Evolutionary conservation across 2,329 filamentous ascomycete species (phyloP).

Genomic region (Seiridium unicorne): DNA sequence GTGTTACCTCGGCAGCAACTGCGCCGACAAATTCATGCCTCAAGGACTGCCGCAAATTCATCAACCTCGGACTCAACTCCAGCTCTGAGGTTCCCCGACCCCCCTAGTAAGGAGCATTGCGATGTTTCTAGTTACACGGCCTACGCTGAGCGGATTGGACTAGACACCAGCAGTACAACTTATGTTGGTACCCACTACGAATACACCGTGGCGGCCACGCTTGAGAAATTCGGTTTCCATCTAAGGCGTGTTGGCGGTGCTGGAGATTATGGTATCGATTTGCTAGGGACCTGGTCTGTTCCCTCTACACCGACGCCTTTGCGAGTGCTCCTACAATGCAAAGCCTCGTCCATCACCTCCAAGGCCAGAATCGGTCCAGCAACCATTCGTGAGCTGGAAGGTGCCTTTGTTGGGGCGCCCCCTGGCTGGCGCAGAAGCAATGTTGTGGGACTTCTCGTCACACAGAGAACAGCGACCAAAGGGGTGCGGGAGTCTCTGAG

Average conservation of each 20-base stretch:
- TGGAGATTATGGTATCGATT: slow-evolving; percentile 71
- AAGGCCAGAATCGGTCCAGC: slow-evolving; percentile 45
- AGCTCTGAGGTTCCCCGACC: slow-evolving; percentile 41
- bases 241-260: slow-evolving; percentile 64
- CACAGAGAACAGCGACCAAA: slow-evolving; percentile 69
- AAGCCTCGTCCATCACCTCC: slow-evolving; percentile 50
- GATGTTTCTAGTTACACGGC: slow-evolving; percentile 64
- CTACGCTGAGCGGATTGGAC: slow-evolving; percentile 56
- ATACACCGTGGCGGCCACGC: slow-evolving; percentile 59
- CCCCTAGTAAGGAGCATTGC: slow-evolving; percentile 53
- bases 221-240: slow-evolving; percentile 61
- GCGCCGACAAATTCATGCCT: neutral
- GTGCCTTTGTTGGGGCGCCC: slow-evolving; percentile 73
- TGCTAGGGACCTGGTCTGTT: slow-evolving; percentile 68
- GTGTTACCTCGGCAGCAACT: neutral
- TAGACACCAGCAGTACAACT: slow-evolving; percentile 55
- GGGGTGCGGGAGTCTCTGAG: slow-evolving; percentile 74
- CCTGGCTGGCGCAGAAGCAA: slow-evolving; percentile 65
- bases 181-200: slow-evolving; percentile 78
- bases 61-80: slow-evolving; percentile 9
- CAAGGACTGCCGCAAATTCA: neutral
- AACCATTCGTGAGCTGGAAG: slow-evolving; percentile 73
- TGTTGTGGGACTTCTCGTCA: slow-evolving; percentile 70
- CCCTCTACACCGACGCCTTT: slow-evolving; percentile 40
- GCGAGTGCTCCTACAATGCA: slow-evolving; percentile 65